These are phyloP conservation scores for Penicillium macrosclerotiorum DNA, from an alignment of 495 filamentous ascomycete species.

Conservation along the genomic window DNA sequence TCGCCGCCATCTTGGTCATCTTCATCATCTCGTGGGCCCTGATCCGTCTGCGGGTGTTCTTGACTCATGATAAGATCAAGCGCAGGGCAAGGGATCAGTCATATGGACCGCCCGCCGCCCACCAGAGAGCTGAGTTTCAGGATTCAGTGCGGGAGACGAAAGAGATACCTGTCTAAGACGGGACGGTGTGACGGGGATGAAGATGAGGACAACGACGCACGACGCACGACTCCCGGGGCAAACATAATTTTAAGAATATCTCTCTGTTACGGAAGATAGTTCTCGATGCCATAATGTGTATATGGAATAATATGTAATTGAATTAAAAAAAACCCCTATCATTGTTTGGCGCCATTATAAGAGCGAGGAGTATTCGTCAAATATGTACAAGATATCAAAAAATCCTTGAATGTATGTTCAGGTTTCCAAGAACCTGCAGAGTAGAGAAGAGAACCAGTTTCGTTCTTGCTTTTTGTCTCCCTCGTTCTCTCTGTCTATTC, in stretches of 20 bases:
- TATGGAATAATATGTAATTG: constrained; percentile 12
- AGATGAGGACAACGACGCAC: neutral
- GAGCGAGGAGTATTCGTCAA: constrained; percentile 23
- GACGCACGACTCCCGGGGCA: too few species aligned
- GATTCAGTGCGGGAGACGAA: constrained; percentile 9
- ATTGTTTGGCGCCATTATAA: constrained; percentile 14
- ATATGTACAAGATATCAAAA: constrained; percentile 16
- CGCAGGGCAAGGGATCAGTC: constrained; percentile 23
- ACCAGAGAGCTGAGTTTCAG: too few species aligned
- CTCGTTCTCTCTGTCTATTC: too few species aligned
- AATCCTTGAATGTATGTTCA: neutral
- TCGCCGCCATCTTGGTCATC: constrained; percentile 59
- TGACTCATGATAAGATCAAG: constrained; percentile 34
- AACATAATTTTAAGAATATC: too few species aligned
- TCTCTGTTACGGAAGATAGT: neutral
- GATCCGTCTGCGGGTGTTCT: constrained; percentile 50
- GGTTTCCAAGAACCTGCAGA: neutral
- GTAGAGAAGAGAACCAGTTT: neutral
- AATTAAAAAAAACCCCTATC: constrained; percentile 1
- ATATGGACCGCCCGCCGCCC: too few species aligned
- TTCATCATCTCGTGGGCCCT: constrained; percentile 56
- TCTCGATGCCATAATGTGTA: constrained; percentile 4
- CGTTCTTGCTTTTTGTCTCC: neutral
- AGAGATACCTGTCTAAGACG: constrained; percentile 7
- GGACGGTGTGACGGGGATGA: neutral